Base-by-base conservation (phyloP, 2,329 filamentous ascomycete species). In the Xylogone sp. region DNA sequence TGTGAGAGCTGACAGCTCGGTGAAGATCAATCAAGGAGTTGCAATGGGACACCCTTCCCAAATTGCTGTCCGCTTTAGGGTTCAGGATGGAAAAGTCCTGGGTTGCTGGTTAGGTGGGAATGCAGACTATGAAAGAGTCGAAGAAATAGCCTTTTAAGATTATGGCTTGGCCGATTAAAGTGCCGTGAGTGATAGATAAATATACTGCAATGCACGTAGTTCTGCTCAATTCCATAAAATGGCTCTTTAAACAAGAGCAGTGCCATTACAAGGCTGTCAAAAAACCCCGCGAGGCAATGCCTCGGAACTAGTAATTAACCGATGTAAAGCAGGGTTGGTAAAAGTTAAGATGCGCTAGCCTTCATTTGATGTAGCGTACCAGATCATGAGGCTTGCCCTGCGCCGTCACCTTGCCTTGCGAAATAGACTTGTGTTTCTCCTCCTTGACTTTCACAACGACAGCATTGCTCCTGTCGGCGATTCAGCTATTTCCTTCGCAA, bases 1-100 rank as follows among this genome's bases (percentile, higher is more conserved):
- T 47, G 62, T 54, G 10, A 64, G 60, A 24, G 64, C 64, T 24
- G 65, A 58, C 49, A 64, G 21, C 19, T 19, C 22, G 22, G 34
- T 49, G 20, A 42, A 22, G 34, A 19, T 43, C 18, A 49, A 49
- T 19, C 46, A 49, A 22, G 46, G 46, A 21, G 6, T 21, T 16
- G 34, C 29, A 12, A 49, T 49, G 46, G 46, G 46, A 8, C 31
- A 34, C 7, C 46, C 46, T 22, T 49, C 46, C 3, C 39, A 27
- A 9, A 49, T 49, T 12, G 19, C 34, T 10, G 21, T 49, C 8
- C 46, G 19, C 12, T 43, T 49, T 21, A 48, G 46, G n/a, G 39
- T 39, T 19, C 18, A 21, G 3, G 4, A 22, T 8, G 46, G 34
- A 18, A 27, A 21, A 21, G n/a, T 49, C 21, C 31, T 5, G 6